Conservation (phyloP, 768 basidiomycete genomes). For the Mycena latifolia region DNA sequence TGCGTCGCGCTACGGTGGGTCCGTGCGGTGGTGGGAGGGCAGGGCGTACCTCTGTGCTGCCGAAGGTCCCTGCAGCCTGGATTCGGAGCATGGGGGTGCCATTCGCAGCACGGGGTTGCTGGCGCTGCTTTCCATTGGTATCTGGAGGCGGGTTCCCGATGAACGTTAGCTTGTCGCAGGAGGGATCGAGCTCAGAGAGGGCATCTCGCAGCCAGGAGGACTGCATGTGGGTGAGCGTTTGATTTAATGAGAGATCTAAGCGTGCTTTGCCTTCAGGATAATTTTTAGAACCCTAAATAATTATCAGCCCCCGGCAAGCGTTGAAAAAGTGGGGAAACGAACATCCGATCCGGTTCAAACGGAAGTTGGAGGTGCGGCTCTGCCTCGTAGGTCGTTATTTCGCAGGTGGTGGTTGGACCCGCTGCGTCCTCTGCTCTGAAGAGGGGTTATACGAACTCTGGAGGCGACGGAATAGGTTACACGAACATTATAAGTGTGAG, state of each 20-base stretch:
- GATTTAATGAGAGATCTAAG: not conserved
- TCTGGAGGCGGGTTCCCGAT: slow-evolving; percentile 74
- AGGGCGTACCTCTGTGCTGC: slow-evolving; percentile 79
- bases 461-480: slow-evolving; percentile 4
- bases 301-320: not conserved
- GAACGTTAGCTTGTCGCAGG: slow-evolving; percentile 88
- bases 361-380: slow-evolving; percentile 86
- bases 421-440: slow-evolving; percentile 79
- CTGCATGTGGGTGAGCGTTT: slow-evolving; percentile 41
- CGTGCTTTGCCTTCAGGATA: slow-evolving; percentile 78
- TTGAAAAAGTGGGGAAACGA: slow-evolving; percentile 38
- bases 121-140: slow-evolving; percentile 41
- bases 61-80: slow-evolving; percentile 84
- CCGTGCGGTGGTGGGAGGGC: not conserved
- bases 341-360: slow-evolving; percentile 79
- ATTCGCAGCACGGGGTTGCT: slow-evolving; percentile 38
- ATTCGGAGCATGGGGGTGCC: slow-evolving; percentile 83
- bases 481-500: slow-evolving; percentile 84
- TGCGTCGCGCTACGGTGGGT: slow-evolving; percentile 43
- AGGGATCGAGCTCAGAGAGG: slow-evolving; percentile 90
- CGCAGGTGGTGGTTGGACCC: slow-evolving; percentile 89
- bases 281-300: slow-evolving; percentile 75
- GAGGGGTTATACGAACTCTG: not conserved
- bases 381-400: slow-evolving; percentile 87
- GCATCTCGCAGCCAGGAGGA: slow-evolving; percentile 97